Percentiles rank a stretch among this genome's conserved stretches.
These are phyloP conservation scores for Daldinia concentrica DNA, from an alignment of 495 filamentous ascomycete genomes.

Conservation along the genomic window DNA sequence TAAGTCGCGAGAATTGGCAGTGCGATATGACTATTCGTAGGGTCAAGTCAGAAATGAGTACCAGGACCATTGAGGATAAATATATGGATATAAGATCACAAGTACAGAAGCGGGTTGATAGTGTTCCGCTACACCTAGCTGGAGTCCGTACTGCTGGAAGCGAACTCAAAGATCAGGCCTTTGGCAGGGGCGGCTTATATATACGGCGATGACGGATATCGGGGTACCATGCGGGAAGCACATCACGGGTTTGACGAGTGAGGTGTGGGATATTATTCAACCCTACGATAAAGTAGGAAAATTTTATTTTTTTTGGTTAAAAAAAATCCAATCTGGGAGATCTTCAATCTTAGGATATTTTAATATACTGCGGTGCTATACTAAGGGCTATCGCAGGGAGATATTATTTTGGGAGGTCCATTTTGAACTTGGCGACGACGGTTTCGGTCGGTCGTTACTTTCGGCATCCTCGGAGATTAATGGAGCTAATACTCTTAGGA, in stretches of 20 bases:
- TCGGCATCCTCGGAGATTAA: background rate
- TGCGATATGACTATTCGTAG: constrained; percentile 49
- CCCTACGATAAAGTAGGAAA: background rate
- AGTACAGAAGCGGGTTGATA: constrained; percentile 61
- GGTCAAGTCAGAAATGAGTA: constrained; percentile 41
- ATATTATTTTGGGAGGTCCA: background rate
- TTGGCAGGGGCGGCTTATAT: constrained; percentile 56
- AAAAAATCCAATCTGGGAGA: background rate
- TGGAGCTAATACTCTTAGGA: background rate
- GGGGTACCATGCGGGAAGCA: background rate
- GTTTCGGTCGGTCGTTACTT: background rate
- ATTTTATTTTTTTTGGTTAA: background rate
- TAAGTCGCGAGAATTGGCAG: constrained; percentile 65
- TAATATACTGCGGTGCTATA: background rate
- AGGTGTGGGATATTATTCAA: background rate
- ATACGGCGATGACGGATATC: constrained; percentile 47
- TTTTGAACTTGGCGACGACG: background rate
- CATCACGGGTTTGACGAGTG: background rate
- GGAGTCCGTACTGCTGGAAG: constrained; percentile 65
- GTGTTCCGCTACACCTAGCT: constrained; percentile 62
- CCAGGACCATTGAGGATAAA: constrained; percentile 49
- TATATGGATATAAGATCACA: constrained; percentile 52
- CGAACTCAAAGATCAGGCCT: constrained; percentile 56
- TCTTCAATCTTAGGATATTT: background rate
- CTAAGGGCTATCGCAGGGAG: background rate